Percentiles rank a stretch among this genome's conserved stretches.
Conservation (phyloP, 192 early-diverging fungal genomes). For the Diversispora eburnea region DNA sequence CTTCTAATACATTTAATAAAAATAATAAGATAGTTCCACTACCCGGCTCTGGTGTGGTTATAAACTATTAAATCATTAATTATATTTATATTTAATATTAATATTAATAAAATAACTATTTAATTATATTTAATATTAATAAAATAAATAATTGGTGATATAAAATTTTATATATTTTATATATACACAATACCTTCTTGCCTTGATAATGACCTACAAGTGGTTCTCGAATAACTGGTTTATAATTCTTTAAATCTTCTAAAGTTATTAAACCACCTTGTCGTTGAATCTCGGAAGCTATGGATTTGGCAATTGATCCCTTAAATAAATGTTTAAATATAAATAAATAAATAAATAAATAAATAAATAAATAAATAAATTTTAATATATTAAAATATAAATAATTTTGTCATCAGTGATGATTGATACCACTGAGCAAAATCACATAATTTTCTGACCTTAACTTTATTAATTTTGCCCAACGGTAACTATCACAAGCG, state of each 20-base stretch:
- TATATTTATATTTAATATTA: too few relatives aligned
- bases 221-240: slow-evolving; percentile 54
- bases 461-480: too few relatives aligned
- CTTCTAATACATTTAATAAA: slow-evolving; percentile 84
- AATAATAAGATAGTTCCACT: slow-evolving; percentile 79
- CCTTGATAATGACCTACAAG: slow-evolving; percentile 74
- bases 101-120: too few relatives aligned
- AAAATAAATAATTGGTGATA: background rate
- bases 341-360: too few relatives aligned
- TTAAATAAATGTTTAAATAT: slow-evolving; percentile 33
- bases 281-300: slow-evolving; percentile 59
- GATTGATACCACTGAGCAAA: too few relatives aligned
- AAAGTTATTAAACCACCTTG: slow-evolving; percentile 73
- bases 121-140: background rate
- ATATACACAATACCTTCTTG: slow-evolving; percentile 49
- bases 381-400: background rate
- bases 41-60: slow-evolving; percentile 66
- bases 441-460: too few relatives aligned
- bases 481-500: too few relatives aligned
- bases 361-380: background rate
- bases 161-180: background rate
- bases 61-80: slow-evolving; percentile 9
- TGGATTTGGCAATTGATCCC: slow-evolving; percentile 60
- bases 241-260: slow-evolving; percentile 70
- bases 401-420: background rate